These are phyloP conservation scores for Fusarium neocosmosporiellum DNA, from an alignment of 2,329 filamentous ascomycete species.

Conservation along the genomic window DNA sequence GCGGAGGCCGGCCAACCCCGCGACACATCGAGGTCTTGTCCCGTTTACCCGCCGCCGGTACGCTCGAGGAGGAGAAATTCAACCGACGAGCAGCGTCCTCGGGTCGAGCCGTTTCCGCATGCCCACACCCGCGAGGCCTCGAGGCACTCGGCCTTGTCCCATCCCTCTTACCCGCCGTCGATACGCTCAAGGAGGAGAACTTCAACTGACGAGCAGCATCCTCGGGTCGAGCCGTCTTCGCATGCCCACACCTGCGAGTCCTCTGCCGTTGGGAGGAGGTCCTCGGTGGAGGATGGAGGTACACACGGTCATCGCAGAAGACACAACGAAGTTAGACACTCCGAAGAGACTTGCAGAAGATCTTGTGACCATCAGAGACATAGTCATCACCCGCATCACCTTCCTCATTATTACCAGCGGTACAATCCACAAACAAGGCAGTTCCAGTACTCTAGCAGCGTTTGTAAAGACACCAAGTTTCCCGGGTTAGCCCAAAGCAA, in stretches of 20 bases:
- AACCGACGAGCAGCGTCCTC: conserved; percentile 7
- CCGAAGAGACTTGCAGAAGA: background rate
- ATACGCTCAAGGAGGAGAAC: background rate
- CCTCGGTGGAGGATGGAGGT: conserved; percentile 22
- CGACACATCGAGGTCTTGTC: background rate
- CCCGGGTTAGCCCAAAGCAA: background rate
- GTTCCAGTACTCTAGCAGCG: background rate
- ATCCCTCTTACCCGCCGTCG: background rate
- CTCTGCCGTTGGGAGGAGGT: conserved; percentile 14
- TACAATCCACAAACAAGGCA: background rate
- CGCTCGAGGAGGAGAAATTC: background rate
- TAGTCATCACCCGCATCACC: background rate
- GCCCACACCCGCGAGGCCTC: background rate
- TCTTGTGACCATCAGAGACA: conserved; percentile 9
- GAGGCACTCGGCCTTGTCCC: background rate
- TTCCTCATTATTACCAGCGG: background rate
- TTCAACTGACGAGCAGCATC: conserved; percentile 15
- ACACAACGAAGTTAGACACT: background rate
- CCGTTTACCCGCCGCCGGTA: background rate
- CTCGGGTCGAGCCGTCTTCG: background rate
- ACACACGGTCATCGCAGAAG: background rate
- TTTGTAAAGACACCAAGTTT: background rate
- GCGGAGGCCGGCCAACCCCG: background rate
- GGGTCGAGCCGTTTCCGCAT: background rate
- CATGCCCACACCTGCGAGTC: conserved; percentile 21